These are phyloP conservation scores for Stellera chamaejasme DNA, from an alignment of 345 rosid genomes.

Conservation along the genomic window DNA sequence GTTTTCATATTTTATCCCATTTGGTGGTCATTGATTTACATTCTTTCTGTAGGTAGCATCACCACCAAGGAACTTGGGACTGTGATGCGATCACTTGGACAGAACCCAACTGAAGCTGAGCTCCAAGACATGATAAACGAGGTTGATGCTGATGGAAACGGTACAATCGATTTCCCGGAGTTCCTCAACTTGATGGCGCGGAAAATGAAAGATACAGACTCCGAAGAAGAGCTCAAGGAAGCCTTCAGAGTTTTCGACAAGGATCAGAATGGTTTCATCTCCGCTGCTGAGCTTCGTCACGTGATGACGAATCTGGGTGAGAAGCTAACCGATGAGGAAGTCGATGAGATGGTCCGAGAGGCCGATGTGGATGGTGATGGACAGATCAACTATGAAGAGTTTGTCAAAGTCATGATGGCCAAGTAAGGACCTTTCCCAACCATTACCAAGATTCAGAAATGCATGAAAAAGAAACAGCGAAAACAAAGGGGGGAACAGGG, in stretches of 20 bases:
- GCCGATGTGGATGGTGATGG: conserved; percentile 59
- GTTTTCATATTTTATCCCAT: conserved; percentile 7
- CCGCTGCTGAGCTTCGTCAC: conserved; percentile 51
- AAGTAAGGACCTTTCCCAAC: conserved; percentile 21
- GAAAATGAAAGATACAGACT: conserved; percentile 57
- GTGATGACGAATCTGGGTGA: conserved; percentile 55
- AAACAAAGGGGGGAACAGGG: not conserved
- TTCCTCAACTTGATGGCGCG: conserved; percentile 53
- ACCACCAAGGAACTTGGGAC: conserved; percentile 21
- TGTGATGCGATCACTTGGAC: no score
- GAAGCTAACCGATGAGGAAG: conserved; percentile 48
- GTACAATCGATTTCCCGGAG: conserved; percentile 44
- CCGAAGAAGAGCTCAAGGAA: conserved; percentile 57
- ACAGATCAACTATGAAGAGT: conserved; percentile 51
- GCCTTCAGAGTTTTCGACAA: conserved; percentile 48
- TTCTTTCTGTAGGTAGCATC: conserved; percentile 24
- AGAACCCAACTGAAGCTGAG: no score
- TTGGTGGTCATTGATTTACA: not conserved
- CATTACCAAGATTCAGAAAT: not conserved
- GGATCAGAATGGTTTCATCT: conserved; percentile 54
- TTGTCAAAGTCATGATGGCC: conserved; percentile 59
- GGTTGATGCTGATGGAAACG: conserved; percentile 28
- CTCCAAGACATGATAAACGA: conserved; percentile 8
- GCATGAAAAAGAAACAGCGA: not conserved
- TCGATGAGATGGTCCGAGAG: conserved; percentile 50